These are phyloP conservation scores for Rickenella mellea DNA, from an alignment of 768 basidiomycete genomes.

Conservation along the genomic window DNA sequence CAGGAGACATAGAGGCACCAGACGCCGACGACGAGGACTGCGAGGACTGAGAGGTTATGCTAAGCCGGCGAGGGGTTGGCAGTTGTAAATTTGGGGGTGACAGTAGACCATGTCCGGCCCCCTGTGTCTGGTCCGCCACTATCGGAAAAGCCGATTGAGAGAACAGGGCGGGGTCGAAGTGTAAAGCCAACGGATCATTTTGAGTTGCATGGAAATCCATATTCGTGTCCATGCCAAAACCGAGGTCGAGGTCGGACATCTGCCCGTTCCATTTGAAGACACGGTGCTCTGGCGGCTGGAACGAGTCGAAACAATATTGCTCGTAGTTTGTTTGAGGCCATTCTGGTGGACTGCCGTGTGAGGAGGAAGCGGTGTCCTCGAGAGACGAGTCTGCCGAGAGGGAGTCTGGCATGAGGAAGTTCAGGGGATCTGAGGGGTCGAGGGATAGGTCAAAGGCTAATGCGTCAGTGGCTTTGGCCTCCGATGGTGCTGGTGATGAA, in stretches of 20 bases:
- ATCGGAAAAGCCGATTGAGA: conserved; percentile 19
- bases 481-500: no score
- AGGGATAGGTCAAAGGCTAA: conserved; percentile 37
- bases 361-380: conserved; percentile 22
- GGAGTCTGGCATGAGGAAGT: conserved; percentile 42
- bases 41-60: conserved; percentile 29
- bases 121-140: conserved; percentile 16
- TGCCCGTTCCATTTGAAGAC: conserved; percentile 31
- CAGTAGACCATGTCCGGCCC: conserved; percentile 16
- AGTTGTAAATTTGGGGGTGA: conserved; percentile 20
- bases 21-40: conserved; percentile 45
- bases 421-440: conserved; percentile 50
- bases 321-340: conserved; percentile 9
- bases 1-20: conserved; percentile 43
- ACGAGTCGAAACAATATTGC: conserved; percentile 20
- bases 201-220: conserved; percentile 45
- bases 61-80: conserved; percentile 30
- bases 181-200: conserved; percentile 59
- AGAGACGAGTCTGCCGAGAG: conserved; percentile 25
- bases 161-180: conserved; percentile 32
- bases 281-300: conserved; percentile 14
- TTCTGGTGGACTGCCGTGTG: conserved; percentile 22
- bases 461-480: no score
- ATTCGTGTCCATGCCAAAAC: conserved; percentile 50
- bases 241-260: conserved; percentile 30